phyloP scores from a whole-genome alignment of 2,329 filamentous ascomycete species.

The Colletotrichum liriopes region DNA sequence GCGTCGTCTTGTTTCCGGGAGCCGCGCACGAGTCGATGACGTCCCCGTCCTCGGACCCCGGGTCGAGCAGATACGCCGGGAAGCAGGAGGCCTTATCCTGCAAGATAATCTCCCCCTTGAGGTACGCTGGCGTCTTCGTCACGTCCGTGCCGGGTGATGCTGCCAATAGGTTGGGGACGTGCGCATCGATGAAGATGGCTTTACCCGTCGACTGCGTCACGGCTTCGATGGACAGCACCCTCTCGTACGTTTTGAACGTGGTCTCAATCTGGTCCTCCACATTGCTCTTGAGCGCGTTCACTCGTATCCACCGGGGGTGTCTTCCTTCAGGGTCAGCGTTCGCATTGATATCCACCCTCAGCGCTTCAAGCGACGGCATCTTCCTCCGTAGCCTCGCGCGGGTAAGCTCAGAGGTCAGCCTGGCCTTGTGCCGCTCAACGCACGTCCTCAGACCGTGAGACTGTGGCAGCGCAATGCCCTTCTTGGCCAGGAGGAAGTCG shows the following conservation, averaged over 20 bases:
- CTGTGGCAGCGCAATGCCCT: conserved; percentile 85
- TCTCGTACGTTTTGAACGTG: conserved; percentile 78
- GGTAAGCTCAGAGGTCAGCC: conserved; percentile 86
- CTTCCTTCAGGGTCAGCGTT: conserved; percentile 66
- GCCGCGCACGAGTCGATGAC: conserved; percentile 95
- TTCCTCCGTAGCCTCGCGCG: conserved; percentile 82
- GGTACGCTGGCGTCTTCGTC: conserved; percentile 81
- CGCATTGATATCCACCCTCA: conserved; percentile 72
- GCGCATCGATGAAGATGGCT: conserved; percentile 79
- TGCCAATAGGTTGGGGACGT: conserved; percentile 88
- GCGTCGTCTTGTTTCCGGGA: conserved; percentile 97
- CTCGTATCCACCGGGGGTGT: conserved; percentile 92
- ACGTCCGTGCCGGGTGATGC: conserved; percentile 81
- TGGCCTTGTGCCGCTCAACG: conserved; percentile 85
- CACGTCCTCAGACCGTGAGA: conserved; percentile 83
- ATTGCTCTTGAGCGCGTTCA: conserved; percentile 84
- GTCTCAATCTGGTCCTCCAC: conserved; percentile 80
- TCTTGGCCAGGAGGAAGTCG: conserved; percentile 86
- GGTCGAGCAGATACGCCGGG: conserved; percentile 88
- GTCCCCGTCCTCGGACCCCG: conserved; percentile 77
- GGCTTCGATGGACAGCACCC: conserved; percentile 69
- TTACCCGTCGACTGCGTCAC: conserved; percentile 67
- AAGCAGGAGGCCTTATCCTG: conserved; percentile 99
- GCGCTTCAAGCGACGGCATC: conserved; percentile 76
- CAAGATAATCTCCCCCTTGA: conserved; percentile 83